These are phyloP conservation scores for Nepenthes alata DNA, from an alignment of 179 eudicot species.

Conservation along the genomic window DNA sequence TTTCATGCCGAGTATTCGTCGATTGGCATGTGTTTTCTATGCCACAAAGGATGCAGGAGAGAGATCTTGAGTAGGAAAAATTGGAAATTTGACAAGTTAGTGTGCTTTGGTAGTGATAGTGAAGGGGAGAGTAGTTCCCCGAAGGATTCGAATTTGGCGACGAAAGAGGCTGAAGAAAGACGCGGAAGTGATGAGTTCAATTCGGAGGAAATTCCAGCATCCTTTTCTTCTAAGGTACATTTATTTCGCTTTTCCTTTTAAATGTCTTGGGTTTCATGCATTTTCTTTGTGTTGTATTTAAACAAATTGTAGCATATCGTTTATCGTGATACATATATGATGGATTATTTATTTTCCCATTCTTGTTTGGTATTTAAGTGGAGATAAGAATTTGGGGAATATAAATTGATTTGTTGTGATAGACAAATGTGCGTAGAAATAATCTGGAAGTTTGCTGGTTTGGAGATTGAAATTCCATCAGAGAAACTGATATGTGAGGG, in stretches of 20 bases:
- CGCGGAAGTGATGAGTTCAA: slow-evolving; percentile 18
- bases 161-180: slow-evolving; percentile 35
- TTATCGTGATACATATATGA: background rate
- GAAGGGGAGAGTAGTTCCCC: slow-evolving; percentile 16
- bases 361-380: no score
- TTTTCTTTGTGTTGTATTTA: background rate
- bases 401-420: no score
- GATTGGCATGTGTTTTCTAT: slow-evolving; percentile 25
- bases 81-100: slow-evolving; percentile 22
- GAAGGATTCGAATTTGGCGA: slow-evolving; percentile 59
- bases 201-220: slow-evolving; percentile 22
- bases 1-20: background rate
- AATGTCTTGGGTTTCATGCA: background rate
- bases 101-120: slow-evolving; percentile 24
- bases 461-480: no score
- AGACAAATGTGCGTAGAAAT: no score
- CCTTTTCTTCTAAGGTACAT: slow-evolving; percentile 42
- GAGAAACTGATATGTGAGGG: no score
- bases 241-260: background rate
- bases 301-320: background rate
- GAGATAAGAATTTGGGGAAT: no score
- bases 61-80: slow-evolving; percentile 10
- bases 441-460: no score
- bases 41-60: slow-evolving; percentile 22
- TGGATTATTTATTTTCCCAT: no score